These are phyloP conservation scores for Adansonia grandidieri DNA, from an alignment of 441 rosid genomes.

Conservation along the genomic window DNA sequence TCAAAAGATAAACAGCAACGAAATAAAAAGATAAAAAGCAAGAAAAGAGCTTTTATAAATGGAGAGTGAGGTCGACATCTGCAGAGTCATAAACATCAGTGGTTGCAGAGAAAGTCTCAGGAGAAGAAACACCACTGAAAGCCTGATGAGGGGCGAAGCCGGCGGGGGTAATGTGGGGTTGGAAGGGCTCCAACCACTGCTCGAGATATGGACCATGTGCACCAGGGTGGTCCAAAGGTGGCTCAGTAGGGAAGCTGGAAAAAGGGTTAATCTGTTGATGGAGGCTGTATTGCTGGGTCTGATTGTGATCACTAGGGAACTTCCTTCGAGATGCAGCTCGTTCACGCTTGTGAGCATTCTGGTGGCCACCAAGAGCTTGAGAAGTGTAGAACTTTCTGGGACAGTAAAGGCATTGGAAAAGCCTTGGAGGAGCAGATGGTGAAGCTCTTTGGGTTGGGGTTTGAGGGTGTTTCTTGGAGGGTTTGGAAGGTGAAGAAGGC, in stretches of 20 bases:
- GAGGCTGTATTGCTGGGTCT: not conserved
- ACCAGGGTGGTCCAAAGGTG: constrained; percentile 2
- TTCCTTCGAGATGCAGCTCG: constrained; percentile 78
- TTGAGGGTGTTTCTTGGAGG: constrained; percentile 34
- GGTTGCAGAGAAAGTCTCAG: constrained; percentile 33
- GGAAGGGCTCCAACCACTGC: constrained; percentile 35
- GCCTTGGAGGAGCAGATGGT: constrained; percentile 43
- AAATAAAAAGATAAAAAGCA: not conserved
- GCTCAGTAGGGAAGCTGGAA: constrained; percentile 30
- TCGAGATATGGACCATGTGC: constrained; percentile 20
- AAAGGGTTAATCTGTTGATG: constrained; percentile 24
- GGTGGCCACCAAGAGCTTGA: constrained; percentile 97
- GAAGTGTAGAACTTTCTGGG: constrained; percentile 88
- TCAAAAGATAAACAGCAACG: not conserved
- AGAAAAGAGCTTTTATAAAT: constrained; percentile 41
- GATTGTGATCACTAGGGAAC: constrained; percentile 32
- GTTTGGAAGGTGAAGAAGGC: constrained; percentile 33
- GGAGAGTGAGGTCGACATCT: constrained; percentile 73
- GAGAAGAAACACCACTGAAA: constrained; percentile 28
- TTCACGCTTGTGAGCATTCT: constrained; percentile 94
- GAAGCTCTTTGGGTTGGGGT: constrained; percentile 26
- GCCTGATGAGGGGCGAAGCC: constrained; percentile 22
- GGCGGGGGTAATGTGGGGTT: constrained; percentile 18
- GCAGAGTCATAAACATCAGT: constrained; percentile 39
- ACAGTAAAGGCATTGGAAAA: constrained; percentile 81